Evolutionary conservation across 2,329 filamentous ascomycete genomes (phyloP), one percentile per base, ranked within the genome.

Genomic region (Trichoderma afroharzianum): DNA sequence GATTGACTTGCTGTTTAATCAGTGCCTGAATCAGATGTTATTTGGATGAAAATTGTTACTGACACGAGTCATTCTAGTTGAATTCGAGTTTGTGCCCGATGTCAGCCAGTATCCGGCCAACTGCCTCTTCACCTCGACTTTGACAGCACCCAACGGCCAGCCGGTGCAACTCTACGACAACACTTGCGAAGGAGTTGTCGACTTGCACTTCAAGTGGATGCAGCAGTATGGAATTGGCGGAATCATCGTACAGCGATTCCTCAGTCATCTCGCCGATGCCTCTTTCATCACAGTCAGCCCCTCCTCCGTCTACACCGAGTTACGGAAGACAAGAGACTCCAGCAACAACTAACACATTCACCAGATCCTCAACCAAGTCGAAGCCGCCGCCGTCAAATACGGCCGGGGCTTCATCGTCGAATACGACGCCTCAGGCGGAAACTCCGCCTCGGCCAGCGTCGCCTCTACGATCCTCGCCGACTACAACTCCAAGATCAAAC

Each of bases 401-500:
- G 68, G 68, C 7, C 68, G 68, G 18, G 68, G 68, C 30, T 70
- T 70, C 50, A 70, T 70, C 4, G 68, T 70, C 14, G 68, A 70
- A 24, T 70, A 70, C n/a, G 68, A 70, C 61, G 68, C 57, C 9
- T 70, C 68, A 1, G 68, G 68, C 7, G 68, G 68, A 24, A 64
- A 70, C 33, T 64, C 59, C 24, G 53, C 68, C n/a, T 15, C 59
- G n/a, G 33, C 24, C 59, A 70, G 68, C 28, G 59, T 64, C 21
- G 68, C 68, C 24, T 30, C 33, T n/a, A 2, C 8, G 4, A 61
- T 70, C 21, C 50, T 70, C 3, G 68, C 68, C 50, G 68, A 70
- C 59, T 70, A 70, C 68, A 70, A 70, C 68, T 47, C 47, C n/a
- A 55, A 57, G 11, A 39, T 70, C 24, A 70, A 70, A 33, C 33